Base-by-base conservation (phyloP, 139 green algal species). In the Deuterostichococcus epilithicus region DNA sequence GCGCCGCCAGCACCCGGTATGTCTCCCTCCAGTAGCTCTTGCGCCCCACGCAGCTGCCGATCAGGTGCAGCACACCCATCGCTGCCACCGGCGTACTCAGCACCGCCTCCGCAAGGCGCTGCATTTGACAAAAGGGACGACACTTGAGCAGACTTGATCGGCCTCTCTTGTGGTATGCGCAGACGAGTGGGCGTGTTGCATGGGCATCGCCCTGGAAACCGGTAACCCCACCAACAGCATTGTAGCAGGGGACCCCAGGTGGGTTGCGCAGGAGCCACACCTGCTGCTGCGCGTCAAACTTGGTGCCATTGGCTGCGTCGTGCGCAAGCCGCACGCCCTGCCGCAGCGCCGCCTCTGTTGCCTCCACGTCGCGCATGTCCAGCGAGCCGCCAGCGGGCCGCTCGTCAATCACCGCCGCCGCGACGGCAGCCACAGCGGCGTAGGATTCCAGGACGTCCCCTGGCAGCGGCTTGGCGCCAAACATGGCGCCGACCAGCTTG, bases 21-120 rank as follows among this genome's bases (percentile, higher is more conserved):
- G 79, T 45, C 25, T 52, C 71, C 63, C 71, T 67, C 85, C 85
- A 90, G 58, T 87, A 84, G 23, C 79, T 75, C 18, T 72, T 38
- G 23, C 59, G 68, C 8, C 68, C 72, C 39, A 89, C 36, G 3
- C 67, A 59, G 45, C 38, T 26, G 3, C 58, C 39, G 58, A 90
- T 73, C 22, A 68, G 47, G 76, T 77, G 68, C 76, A 89, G 68
- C 66, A 82, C 3, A 3, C 76, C 76, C 76, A 72, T 70, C 22
- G 76, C 76, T 3, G 69, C 76, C 30, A 45, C 72, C 72, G 82
- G 77, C 37, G 77, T 73, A 13, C 76, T 34, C 32, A 79, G 45
- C 32, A 75, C 74, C 22, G 34, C 70, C 25, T 42, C 76, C 68
- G 74, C 68, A 13, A 63, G 52, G 0, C 32, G 26, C 36, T 73